phyloP scores from a whole-genome alignment of 2,329 filamentous ascomycete genomes.

The Alternaria metachromatica region DNA sequence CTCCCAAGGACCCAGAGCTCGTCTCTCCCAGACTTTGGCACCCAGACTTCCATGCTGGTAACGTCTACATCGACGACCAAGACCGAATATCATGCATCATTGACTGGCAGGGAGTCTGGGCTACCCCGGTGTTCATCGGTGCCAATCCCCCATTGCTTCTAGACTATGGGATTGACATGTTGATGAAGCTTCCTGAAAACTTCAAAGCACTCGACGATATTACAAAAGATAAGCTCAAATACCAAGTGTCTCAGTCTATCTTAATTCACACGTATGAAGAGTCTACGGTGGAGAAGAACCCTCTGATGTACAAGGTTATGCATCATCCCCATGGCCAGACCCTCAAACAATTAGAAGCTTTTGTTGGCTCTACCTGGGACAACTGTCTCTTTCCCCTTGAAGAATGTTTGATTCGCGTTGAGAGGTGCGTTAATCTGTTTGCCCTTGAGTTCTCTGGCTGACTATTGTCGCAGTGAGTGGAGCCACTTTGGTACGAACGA shows the following conservation, averaged over 20 bases:
- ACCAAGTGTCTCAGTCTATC: slow-evolving; percentile 35
- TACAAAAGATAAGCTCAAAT: slow-evolving; percentile 27
- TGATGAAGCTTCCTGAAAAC: slow-evolving; percentile 36
- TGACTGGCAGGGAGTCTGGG: slow-evolving; percentile 38
- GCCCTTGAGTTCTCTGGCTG: slow-evolving; percentile 8
- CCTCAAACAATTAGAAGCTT: slow-evolving; percentile 37
- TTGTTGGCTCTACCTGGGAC: slow-evolving; percentile 34
- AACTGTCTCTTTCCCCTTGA: slow-evolving; percentile 30
- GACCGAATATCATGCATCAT: slow-evolving; percentile 35
- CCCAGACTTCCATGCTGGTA: slow-evolving; percentile 38
- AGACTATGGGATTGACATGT: slow-evolving; percentile 33
- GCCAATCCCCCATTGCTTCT: slow-evolving; percentile 33
- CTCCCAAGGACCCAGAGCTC: slow-evolving; percentile 29
- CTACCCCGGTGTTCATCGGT: slow-evolving; percentile 29
- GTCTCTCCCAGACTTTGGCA: slow-evolving; percentile 36
- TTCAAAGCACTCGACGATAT: slow-evolving; percentile 32
- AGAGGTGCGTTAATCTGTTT: slow-evolving; percentile 24
- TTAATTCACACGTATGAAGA: slow-evolving; percentile 32
- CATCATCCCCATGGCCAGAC: slow-evolving; percentile 31
- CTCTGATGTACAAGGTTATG: slow-evolving; percentile 35
- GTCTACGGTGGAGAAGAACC: slow-evolving; percentile 28
- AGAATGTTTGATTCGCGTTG: slow-evolving; percentile 32
- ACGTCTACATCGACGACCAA: slow-evolving; percentile 34
- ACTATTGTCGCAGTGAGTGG: slow-evolving; percentile 29
- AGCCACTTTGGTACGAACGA: slow-evolving; percentile 23